Evolutionary conservation across 1,284 basidiomycete genomes (phyloP), one percentile per base, ranked within the genome.

Genomic region (Flammula alnicola): DNA sequence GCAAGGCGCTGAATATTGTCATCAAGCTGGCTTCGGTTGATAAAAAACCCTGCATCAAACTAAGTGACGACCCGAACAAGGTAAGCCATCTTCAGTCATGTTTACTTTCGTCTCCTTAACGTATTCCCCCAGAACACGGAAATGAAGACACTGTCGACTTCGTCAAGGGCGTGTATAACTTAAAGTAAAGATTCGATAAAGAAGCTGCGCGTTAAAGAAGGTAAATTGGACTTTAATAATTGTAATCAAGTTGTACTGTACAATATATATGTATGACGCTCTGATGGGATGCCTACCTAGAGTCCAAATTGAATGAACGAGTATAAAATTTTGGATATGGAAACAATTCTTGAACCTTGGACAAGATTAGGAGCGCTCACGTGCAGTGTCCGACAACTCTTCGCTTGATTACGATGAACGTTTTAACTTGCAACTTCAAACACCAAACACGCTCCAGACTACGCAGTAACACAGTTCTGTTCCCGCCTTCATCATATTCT

Each of bases 51-150:
- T 95, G 93, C 58, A 83, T 98, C 56, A 98, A 98, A 71, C 84
- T 98, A 57, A 94, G 91, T 53, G 95, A 97, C 67, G 94, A 97
- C 60, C 68, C 88, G 51, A 86, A 76, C 5, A 97, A 96, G 82
- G 93, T 91, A 30, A 31, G 23, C 25, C 8, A 2, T 9, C 12
- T 20, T 14, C 16, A n/a, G n/a, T 19, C 9, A 5, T 39, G 12
- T 4, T 0, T 5, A 10, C 17, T 17, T 25, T 30, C 26, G 14
- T n/a, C 4, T n/a, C 19, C 43, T 44, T 32, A 20, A 17, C 4
- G 16, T 26, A 31, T 44, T 23, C 12, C 30, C n/a, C 4, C 25
- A 47, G 44, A 47, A 37, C 9, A 47, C 44, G 44, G 44, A 5
- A 37, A 47, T 19, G 17, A 39, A 31, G 44, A 26, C 6, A 36